Percentiles rank a stretch among this genome's conserved stretches.
phyloP scores from a whole-genome alignment of 257 asterid genomes.

The Nicotiana obtusifolia region DNA sequence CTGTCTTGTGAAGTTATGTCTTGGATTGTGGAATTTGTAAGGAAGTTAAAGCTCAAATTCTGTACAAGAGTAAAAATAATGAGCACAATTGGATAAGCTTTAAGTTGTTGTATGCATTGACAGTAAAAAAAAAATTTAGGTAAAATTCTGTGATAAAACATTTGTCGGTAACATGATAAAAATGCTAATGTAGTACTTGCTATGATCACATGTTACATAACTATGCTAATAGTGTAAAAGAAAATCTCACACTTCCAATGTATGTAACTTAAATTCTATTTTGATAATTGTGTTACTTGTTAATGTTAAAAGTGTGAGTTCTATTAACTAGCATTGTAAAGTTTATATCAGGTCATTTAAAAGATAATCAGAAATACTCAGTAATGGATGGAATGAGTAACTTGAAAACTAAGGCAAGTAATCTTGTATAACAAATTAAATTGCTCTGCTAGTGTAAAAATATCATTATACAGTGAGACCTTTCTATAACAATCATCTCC shows the following conservation, averaged over 20 bases:
- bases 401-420: neutral
- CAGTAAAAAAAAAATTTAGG: neutral
- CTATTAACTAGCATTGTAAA: no score
- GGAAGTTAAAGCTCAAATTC: slow-evolving; percentile 26
- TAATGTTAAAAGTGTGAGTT: neutral
- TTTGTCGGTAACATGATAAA: neutral
- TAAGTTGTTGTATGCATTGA: neutral
- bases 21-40: slow-evolving; percentile 19
- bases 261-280: neutral
- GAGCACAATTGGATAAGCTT: neutral
- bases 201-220: no score
- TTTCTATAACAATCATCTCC: no score
- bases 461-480: no score
- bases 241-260: neutral
- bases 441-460: neutral
- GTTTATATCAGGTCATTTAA: no score
- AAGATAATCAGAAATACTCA: no score
- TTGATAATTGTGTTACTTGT: no score
- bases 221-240: neutral
- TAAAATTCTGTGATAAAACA: no score
- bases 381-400: neutral
- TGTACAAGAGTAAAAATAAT: neutral
- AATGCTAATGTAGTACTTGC: neutral
- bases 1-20: slow-evolving; percentile 23
- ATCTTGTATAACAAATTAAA: neutral